phyloP scores from a whole-genome alignment of 441 rosid genomes.

The Jatropha podagrica region DNA sequence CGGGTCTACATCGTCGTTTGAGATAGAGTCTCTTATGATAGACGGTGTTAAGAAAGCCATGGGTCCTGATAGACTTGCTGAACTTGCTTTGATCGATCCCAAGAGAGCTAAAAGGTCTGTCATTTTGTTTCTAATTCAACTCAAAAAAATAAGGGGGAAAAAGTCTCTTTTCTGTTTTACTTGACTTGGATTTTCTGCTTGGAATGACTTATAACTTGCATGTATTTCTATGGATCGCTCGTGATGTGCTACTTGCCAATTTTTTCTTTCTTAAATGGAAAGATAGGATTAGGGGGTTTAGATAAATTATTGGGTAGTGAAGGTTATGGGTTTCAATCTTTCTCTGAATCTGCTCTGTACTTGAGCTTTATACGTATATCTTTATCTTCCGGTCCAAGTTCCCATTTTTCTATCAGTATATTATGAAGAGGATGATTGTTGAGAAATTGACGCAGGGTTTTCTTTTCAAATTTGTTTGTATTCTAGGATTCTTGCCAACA shows the following conservation, averaged over 20 bases:
- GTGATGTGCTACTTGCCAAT: background rate
- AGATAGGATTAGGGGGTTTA: background rate
- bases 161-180: no score
- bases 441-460: background rate
- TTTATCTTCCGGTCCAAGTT: background rate
- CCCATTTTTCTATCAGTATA: background rate
- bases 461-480: slow-evolving; percentile 8
- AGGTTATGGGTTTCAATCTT: background rate
- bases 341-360: background rate
- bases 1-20: slow-evolving; percentile 60
- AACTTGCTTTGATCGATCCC: slow-evolving; percentile 89
- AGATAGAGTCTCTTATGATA: slow-evolving; percentile 47
- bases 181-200: background rate
- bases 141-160: background rate
- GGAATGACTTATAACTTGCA: background rate
- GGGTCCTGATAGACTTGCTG: slow-evolving; percentile 83
- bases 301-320: background rate
- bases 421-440: background rate
- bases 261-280: background rate
- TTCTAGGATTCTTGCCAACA: slow-evolving; percentile 80
- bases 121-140: background rate
- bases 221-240: background rate
- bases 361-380: background rate
- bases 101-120: slow-evolving; percentile 86
- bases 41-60: slow-evolving; percentile 79